A percentile compares a stretch with the other conserved stretches of the same genome.
These are phyloP conservation scores for Suhomyces emberorum DNA, from an alignment of 805 yeast species.

Conservation along the genomic window DNA sequence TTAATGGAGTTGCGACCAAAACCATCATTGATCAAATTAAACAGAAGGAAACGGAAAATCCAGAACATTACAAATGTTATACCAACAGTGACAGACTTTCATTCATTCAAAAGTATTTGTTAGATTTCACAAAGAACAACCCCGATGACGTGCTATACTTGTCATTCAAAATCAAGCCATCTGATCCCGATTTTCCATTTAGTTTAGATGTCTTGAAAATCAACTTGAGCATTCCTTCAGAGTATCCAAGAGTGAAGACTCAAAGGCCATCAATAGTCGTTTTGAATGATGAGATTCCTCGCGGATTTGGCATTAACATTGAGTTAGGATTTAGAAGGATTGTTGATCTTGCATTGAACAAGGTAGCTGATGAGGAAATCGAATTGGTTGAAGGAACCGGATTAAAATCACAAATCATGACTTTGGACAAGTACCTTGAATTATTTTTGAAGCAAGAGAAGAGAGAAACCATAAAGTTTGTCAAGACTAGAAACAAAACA, in stretches of 20 bases:
- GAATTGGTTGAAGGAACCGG: conserved; percentile 46
- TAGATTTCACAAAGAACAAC: conserved; percentile 23
- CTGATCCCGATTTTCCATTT: conserved; percentile 73
- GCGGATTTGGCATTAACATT: conserved; percentile 64
- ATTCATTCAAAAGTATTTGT: conserved; percentile 31
- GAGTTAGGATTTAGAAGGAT: conserved; percentile 60
- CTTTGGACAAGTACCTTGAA: conserved; percentile 60
- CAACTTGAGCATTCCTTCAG: conserved; percentile 51
- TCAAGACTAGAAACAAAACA: conserved; percentile 26
- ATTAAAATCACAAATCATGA: conserved; percentile 50
- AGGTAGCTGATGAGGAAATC: conserved; percentile 18
- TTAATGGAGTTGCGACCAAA: conserved; percentile 29
- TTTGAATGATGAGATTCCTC: conserved; percentile 64
- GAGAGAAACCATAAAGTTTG: conserved; percentile 59
- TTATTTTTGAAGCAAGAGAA: conserved; percentile 56
- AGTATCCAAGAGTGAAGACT: conserved; percentile 46
- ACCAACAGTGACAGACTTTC: conserved; percentile 8
- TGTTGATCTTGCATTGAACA: conserved; percentile 23
- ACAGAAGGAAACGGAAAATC: conserved; percentile 5
- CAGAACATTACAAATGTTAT: conserved; percentile 4
- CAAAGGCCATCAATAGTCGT: conserved; percentile 51
- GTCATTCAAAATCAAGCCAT: conserved; percentile 48
- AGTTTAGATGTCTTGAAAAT: conserved; percentile 54
- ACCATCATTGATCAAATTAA: conserved; percentile 5
- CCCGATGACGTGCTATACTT: conserved; percentile 31